Evolutionary conservation across 2,329 filamentous ascomycete genomes (phyloP).

Genomic region (Whalleya microplaca): DNA sequence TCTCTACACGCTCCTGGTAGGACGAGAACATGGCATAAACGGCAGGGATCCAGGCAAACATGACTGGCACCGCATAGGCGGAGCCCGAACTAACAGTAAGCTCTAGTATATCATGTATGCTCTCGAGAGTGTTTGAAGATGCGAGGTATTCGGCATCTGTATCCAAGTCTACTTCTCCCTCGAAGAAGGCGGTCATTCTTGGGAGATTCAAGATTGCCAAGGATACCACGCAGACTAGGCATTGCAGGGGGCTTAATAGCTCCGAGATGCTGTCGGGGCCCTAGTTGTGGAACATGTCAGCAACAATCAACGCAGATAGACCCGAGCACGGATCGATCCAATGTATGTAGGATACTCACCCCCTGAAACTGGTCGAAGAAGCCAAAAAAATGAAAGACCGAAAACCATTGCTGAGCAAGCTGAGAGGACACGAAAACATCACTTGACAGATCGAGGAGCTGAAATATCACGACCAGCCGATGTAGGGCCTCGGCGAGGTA

Average conservation of each 20-base stretch:
- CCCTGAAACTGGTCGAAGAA: conserved; percentile 70
- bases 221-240: conserved; percentile 71
- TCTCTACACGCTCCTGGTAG: conserved; percentile 65
- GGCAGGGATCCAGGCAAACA: conserved; percentile 82
- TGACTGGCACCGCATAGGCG: conserved; percentile 70
- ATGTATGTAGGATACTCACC: conserved; percentile 55
- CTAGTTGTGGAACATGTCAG: conserved; percentile 38
- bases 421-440: conserved; percentile 59
- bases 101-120: conserved; percentile 73
- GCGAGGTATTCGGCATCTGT: conserved; percentile 63
- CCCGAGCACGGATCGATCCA: not conserved
- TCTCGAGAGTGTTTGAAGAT: conserved; percentile 69
- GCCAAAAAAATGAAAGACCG: conserved; percentile 66
- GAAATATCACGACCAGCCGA: conserved; percentile 72
- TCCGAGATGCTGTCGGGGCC: conserved; percentile 38
- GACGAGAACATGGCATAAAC: conserved; percentile 69
- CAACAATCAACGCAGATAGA: conserved; percentile 41
- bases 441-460: conserved; percentile 64
- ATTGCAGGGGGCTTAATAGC: conserved; percentile 67
- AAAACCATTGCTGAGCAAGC: conserved; percentile 72
- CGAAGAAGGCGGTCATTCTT: conserved; percentile 59
- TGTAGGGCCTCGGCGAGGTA: conserved; percentile 69
- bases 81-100: conserved; percentile 59
- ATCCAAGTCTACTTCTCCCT: conserved; percentile 51
- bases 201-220: conserved; percentile 71